A percentile compares a stretch with the other conserved stretches of the same genome.
These are phyloP conservation scores for Takashimella tepidaria DNA, from an alignment of 1,284 basidiomycete genomes.

Conservation along the genomic window DNA sequence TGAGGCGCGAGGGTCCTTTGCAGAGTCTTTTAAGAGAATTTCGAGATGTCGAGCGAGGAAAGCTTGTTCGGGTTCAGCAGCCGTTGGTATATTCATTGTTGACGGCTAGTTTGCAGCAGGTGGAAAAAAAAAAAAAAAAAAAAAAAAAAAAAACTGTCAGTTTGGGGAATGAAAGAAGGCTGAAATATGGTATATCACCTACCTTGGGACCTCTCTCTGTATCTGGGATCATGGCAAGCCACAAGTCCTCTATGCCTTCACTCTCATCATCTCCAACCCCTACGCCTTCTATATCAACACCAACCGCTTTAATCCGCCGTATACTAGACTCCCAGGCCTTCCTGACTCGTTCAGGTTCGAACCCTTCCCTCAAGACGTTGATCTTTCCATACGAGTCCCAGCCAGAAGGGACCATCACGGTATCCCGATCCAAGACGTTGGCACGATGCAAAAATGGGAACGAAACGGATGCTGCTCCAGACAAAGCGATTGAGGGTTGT, in stretches of 20 bases:
- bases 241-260: constrained; percentile 41
- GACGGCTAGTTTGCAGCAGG: too few species aligned
- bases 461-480: constrained; percentile 56
- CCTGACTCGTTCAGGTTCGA: constrained; percentile 74
- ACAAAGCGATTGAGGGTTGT: constrained; percentile 34
- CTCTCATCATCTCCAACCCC: constrained; percentile 50
- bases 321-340: constrained; percentile 68
- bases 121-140: not conserved
- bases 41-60: constrained; percentile 86
- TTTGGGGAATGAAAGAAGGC: too few species aligned
- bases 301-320: constrained; percentile 6
- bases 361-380: constrained; percentile 79
- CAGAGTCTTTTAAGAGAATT: constrained; percentile 77
- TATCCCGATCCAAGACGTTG: constrained; percentile 87
- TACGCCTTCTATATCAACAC: too few species aligned
- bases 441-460: constrained; percentile 83
- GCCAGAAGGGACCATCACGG: constrained; percentile 83
- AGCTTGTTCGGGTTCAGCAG: constrained; percentile 64
- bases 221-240: constrained; percentile 45
- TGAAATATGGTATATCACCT: too few species aligned
- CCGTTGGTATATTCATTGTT: constrained; percentile 16
- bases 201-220: constrained; percentile 32
- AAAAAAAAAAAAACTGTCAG: too few species aligned
- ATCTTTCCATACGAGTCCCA: constrained; percentile 99
- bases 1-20: constrained; percentile 77